Percentiles rank a stretch among this genome's conserved stretches.
phyloP scores from a whole-genome alignment of 2,329 filamentous ascomycete genomes.

The Aspergillus aculeatinus region DNA sequence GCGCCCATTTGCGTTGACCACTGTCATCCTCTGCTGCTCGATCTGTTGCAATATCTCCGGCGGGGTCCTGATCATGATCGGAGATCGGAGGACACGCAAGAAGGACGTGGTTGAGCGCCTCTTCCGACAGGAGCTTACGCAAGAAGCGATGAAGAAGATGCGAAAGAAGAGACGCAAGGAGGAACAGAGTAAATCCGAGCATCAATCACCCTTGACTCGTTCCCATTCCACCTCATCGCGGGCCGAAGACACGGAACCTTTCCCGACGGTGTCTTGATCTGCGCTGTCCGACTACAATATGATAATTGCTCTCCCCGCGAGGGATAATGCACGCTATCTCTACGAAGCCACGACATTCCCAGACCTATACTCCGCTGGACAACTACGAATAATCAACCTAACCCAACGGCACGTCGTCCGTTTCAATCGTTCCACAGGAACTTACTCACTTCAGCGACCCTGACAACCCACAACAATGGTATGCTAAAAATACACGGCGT shows the following conservation, averaged over 20 bases:
- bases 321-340: too few relatives aligned
- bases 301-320: too few relatives aligned
- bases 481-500: neutral
- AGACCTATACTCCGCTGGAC: too few relatives aligned
- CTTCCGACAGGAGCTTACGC: constrained; percentile 72
- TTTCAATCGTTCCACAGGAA: too few relatives aligned
- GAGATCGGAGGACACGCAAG: constrained; percentile 75
- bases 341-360: too few relatives aligned
- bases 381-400: neutral
- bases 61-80: constrained; percentile 72
- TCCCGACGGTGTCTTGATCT: neutral
- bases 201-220: constrained; percentile 22
- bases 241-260: neutral
- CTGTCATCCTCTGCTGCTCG: constrained; percentile 75
- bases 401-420: too few relatives aligned
- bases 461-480: too few relatives aligned
- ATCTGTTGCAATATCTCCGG: constrained; percentile 76
- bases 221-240: neutral
- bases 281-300: too few relatives aligned
- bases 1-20: constrained; percentile 71
- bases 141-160: constrained; percentile 60
- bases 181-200: constrained; percentile 5
- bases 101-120: constrained; percentile 80
- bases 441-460: too few relatives aligned
- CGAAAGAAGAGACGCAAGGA: constrained; percentile 48